These are phyloP conservation scores for Gracilaria gracilis DNA, from an alignment of 23 red algal genomes.

Conservation along the genomic window DNA sequence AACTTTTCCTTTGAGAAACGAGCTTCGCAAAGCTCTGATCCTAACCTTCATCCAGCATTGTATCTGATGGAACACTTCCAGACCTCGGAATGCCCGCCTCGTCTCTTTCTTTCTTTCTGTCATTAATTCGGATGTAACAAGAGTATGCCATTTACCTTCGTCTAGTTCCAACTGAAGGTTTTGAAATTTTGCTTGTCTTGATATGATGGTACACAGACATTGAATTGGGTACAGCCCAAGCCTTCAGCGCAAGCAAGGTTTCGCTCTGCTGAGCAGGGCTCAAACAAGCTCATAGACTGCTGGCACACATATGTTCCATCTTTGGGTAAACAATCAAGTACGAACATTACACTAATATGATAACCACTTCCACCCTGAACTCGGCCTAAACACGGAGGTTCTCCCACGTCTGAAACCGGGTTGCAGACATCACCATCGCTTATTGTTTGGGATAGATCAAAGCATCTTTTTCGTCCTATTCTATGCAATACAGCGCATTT, in stretches of 20 bases:
- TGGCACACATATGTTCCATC: background rate
- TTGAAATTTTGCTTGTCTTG: too few species aligned
- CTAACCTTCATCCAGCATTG: too few species aligned
- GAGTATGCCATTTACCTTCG: too few species aligned
- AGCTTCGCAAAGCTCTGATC: too few species aligned
- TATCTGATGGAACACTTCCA: too few species aligned
- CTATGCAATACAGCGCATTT: background rate
- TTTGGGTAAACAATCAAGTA: background rate
- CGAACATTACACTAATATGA: background rate
- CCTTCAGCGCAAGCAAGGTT: background rate
- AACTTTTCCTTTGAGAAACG: too few species aligned
- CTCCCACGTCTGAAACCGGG: background rate
- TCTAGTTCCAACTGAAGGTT: too few species aligned
- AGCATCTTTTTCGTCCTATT: background rate
- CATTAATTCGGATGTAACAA: too few species aligned
- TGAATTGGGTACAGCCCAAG: background rate
- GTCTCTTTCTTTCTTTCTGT: too few species aligned
- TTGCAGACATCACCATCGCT: conserved; percentile 1
- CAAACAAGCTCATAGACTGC: background rate
- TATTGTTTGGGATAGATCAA: background rate
- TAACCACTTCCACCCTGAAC: background rate
- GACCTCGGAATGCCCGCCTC: too few species aligned
- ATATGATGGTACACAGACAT: conserved; percentile 6
- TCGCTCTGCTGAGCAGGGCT: background rate
- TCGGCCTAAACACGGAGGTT: background rate